These are phyloP conservation scores for Fusarium brevicatenulatum DNA, from an alignment of 2,329 filamentous ascomycete species.

Conservation along the genomic window DNA sequence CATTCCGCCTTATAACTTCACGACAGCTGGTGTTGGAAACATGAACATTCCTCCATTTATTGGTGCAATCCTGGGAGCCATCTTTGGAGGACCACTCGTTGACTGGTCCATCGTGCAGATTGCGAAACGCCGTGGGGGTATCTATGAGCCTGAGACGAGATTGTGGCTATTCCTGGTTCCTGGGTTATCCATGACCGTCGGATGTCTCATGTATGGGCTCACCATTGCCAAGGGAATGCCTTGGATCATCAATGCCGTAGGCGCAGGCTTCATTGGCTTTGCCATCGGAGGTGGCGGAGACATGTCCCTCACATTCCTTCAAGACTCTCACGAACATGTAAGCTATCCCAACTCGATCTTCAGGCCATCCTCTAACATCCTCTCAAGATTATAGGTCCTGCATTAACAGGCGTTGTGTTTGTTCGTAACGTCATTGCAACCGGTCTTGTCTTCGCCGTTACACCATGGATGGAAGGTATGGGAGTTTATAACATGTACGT, in stretches of 20 bases:
- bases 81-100: constrained; percentile 20
- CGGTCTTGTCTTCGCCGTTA: constrained; percentile 18
- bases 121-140: constrained; percentile 21
- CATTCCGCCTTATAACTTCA: constrained; percentile 25
- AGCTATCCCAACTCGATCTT: accelerated
- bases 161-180: constrained; percentile 31
- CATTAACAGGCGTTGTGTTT: constrained; percentile 31
- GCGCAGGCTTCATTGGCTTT: constrained; percentile 32
- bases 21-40: constrained; percentile 22
- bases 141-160: constrained; percentile 34
- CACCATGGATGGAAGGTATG: constrained; percentile 28
- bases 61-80: constrained; percentile 10
- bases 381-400: constrained; percentile 18
- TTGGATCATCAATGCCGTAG: constrained; percentile 33
- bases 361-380: background rate
- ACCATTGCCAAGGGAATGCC: constrained; percentile 35
- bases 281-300: constrained; percentile 31
- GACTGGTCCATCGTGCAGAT: constrained; percentile 31
- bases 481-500: constrained; percentile 32
- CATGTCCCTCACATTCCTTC: constrained; percentile 30
- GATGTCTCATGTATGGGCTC: constrained; percentile 34
- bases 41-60: constrained; percentile 38
- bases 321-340: constrained; percentile 35
- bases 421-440: constrained; percentile 31
- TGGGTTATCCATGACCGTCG: constrained; percentile 23